These are phyloP conservation scores for Thozetella sp. DNA, from an alignment of 495 filamentous ascomycete species.

Conservation along the genomic window DNA sequence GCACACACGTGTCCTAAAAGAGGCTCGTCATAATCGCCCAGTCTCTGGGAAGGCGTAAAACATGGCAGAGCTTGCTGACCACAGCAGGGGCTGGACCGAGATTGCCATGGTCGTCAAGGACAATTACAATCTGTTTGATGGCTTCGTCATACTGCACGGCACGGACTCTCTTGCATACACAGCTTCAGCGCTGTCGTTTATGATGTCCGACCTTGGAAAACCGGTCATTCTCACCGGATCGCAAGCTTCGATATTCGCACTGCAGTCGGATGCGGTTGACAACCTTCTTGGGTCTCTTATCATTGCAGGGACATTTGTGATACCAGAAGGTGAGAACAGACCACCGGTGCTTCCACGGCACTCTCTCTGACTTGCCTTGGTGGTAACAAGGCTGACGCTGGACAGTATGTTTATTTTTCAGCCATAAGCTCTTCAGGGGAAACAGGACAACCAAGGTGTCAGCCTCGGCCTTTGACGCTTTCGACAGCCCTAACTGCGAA, in stretches of 20 bases:
- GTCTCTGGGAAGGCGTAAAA: no score
- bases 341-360: no score
- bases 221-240: slow-evolving; percentile 90
- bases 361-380: background rate
- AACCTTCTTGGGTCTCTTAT: slow-evolving; percentile 92
- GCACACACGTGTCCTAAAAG: no score
- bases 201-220: slow-evolving; percentile 90
- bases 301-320: slow-evolving; percentile 93
- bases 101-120: slow-evolving; percentile 70
- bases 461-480: slow-evolving; percentile 83
- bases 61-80: slow-evolving; percentile 10
- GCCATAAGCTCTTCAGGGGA: slow-evolving; percentile 88
- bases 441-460: slow-evolving; percentile 91
- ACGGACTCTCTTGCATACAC: slow-evolving; percentile 94
- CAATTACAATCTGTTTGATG: slow-evolving; percentile 92
- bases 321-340: slow-evolving; percentile 63
- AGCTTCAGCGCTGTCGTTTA: slow-evolving; percentile 90
- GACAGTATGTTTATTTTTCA: slow-evolving; percentile 90
- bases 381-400: background rate
- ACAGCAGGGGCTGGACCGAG: slow-evolving; percentile 74
- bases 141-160: slow-evolving; percentile 94
- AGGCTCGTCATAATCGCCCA: no score
- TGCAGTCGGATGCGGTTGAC: slow-evolving; percentile 95
- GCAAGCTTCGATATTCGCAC: slow-evolving; percentile 88
- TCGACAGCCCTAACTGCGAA: slow-evolving; percentile 80